phyloP scores from a whole-genome alignment of 1,284 basidiomycete species.

The Rhodotorula sp. region DNA sequence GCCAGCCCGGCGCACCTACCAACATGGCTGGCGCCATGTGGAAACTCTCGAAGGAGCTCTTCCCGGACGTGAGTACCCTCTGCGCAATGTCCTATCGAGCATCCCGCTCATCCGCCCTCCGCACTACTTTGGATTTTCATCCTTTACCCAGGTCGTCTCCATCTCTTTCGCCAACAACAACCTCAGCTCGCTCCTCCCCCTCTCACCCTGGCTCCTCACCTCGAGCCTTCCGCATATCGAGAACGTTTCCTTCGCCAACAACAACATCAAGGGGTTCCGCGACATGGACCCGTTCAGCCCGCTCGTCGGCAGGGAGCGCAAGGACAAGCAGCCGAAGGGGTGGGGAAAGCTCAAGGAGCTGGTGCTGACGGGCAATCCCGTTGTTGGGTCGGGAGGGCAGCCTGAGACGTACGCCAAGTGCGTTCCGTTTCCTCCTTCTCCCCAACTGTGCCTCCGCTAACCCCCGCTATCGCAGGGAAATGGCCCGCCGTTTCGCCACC shows the following conservation, averaged over 20 bases:
- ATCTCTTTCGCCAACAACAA: constrained; percentile 71
- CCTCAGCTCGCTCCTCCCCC: constrained; percentile 56
- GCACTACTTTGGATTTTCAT: too few relatives aligned
- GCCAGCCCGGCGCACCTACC: constrained; percentile 61
- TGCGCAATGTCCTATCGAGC: background rate
- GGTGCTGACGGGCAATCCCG: constrained; percentile 75
- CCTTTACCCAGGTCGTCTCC: constrained; percentile 63
- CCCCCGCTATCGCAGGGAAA: constrained; percentile 59
- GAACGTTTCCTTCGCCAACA: constrained; percentile 79
- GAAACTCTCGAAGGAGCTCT: constrained; percentile 75
- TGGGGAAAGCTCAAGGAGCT: constrained; percentile 64
- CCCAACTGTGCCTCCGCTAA: background rate
- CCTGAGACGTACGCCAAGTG: constrained; percentile 67
- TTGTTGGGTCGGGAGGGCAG: constrained; percentile 64
- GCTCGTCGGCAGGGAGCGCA: constrained; percentile 31
- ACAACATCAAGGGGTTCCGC: constrained; percentile 65
- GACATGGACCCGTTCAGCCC: constrained; percentile 63
- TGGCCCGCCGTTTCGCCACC: constrained; percentile 68
- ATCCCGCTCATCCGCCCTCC: background rate
- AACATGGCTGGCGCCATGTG: constrained; percentile 78
- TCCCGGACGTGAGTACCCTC: constrained; percentile 63
- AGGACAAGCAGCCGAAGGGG: constrained; percentile 51
- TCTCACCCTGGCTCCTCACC: constrained; percentile 58
- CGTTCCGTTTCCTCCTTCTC: constrained; percentile 47
- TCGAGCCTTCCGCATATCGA: constrained; percentile 70